Conservation (phyloP, 441 rosid species). For the Pelargonium cotyledonis region DNA sequence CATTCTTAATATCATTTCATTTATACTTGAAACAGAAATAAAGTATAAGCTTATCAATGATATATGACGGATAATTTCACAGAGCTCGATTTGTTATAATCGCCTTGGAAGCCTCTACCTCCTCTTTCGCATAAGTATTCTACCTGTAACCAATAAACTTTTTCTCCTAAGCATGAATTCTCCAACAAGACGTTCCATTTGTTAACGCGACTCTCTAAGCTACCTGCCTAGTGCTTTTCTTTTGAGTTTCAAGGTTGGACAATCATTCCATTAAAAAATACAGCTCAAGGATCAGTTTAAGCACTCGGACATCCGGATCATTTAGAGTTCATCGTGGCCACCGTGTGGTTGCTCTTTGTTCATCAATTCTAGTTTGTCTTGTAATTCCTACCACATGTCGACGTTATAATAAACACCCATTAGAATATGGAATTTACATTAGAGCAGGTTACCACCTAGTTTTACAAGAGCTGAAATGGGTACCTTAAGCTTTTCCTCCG, state of each 20-base stretch:
- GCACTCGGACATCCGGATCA: neutral
- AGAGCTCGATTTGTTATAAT: conserved; percentile 2
- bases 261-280: too few species aligned
- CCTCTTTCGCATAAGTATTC: neutral
- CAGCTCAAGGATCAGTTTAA: neutral
- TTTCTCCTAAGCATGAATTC: too few species aligned
- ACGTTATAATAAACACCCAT: neutral
- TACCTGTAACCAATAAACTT: conserved; percentile 1
- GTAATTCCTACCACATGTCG: conserved; percentile 46
- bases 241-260: too few species aligned
- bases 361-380: conserved; percentile 60
- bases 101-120: neutral
- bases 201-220: neutral
- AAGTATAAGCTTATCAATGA: neutral
- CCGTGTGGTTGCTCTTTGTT: conserved; percentile 45
- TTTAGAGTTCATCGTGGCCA: conserved; percentile 67
- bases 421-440: neutral
- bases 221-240: neutral
- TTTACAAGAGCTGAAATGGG: neutral
- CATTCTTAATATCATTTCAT: too few species aligned
- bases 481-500: conserved; percentile 75
- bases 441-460: neutral
- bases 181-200: too few species aligned
- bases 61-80: neutral
- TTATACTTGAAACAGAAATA: neutral